These are phyloP conservation scores for Fusarium sp. DNA, from an alignment of 2,329 filamentous ascomycete species.

Conservation along the genomic window DNA sequence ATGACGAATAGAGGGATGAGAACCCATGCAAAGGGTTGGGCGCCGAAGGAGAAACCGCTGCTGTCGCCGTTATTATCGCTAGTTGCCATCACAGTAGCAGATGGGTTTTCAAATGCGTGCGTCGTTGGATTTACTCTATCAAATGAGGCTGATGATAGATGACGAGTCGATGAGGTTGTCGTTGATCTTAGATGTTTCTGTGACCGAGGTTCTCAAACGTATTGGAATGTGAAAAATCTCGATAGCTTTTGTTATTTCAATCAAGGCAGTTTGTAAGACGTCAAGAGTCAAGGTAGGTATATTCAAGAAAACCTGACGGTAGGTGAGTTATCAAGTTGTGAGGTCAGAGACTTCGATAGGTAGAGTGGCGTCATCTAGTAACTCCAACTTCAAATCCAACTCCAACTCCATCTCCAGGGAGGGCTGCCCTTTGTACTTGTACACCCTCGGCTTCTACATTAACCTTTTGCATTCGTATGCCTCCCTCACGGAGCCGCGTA, in stretches of 20 bases:
- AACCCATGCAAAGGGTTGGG: constrained; percentile 68
- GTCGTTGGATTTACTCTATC: not conserved
- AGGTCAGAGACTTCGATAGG: constrained; percentile 29
- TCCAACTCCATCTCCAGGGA: not conserved
- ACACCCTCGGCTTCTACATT: not conserved
- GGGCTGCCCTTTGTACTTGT: constrained; percentile 29
- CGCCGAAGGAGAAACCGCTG: constrained; percentile 47
- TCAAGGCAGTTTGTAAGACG: not conserved
- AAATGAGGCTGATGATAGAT: not conserved
- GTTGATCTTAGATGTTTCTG: not conserved
- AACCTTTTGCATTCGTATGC: constrained; percentile 12
- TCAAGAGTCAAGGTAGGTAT: not conserved
- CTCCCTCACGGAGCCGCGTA: constrained; percentile 18
- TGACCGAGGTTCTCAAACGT: not conserved
- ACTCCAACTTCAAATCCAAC: not conserved
- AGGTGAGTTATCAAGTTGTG: not conserved
- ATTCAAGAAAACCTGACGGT: not conserved
- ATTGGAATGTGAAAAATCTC: not conserved
- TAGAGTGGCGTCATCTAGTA: constrained; percentile 27
- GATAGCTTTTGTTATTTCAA: not conserved
- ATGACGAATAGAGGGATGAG: constrained; percentile 61
- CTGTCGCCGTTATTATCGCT: constrained; percentile 22
- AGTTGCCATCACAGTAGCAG: constrained; percentile 14
- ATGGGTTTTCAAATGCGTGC: not conserved
- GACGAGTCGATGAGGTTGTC: not conserved